Evolutionary conservation across 768 basidiomycete species (phyloP).

Genomic region (Astraeus odoratus): DNA sequence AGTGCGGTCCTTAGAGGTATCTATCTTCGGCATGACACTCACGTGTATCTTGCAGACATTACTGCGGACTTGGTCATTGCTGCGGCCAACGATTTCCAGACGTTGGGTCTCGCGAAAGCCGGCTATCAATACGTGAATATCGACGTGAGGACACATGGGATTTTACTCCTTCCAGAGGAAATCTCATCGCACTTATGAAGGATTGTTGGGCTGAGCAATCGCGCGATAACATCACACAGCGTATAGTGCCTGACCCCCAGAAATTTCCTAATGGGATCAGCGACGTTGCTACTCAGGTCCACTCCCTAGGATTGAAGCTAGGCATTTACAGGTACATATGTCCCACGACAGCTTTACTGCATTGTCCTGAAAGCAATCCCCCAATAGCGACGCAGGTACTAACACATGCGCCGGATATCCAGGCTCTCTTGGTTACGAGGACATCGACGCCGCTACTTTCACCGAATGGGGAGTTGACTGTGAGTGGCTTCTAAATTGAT

Average conservation of each 20-base stretch:
- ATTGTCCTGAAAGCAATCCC: neutral
- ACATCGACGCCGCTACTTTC: conserved; percentile 45
- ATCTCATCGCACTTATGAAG: conserved; percentile 16
- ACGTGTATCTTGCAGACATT: conserved; percentile 28
- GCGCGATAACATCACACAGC: conserved; percentile 35
- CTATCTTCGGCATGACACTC: neutral
- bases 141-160: conserved; percentile 30
- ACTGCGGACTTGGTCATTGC: conserved; percentile 38
- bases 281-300: conserved; percentile 37
- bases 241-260: conserved; percentile 41
- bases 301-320: conserved; percentile 40
- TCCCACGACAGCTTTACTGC: neutral
- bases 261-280: conserved; percentile 51
- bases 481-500: conserved; percentile 6
- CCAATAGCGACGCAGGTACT: conserved; percentile 44
- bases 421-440: conserved; percentile 47
- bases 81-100: conserved; percentile 40
- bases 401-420: conserved; percentile 48
- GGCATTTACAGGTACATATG: conserved; percentile 42
- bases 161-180: neutral
- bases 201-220: conserved; percentile 42
- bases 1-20: conserved; percentile 21
- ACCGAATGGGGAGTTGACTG: conserved; percentile 49
- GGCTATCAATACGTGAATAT: conserved; percentile 50
- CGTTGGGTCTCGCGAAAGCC: conserved; percentile 39